Evolutionary conservation across 176 grass and related monocot species (phyloP).

Genomic region (Ensete ventricosum): DNA sequence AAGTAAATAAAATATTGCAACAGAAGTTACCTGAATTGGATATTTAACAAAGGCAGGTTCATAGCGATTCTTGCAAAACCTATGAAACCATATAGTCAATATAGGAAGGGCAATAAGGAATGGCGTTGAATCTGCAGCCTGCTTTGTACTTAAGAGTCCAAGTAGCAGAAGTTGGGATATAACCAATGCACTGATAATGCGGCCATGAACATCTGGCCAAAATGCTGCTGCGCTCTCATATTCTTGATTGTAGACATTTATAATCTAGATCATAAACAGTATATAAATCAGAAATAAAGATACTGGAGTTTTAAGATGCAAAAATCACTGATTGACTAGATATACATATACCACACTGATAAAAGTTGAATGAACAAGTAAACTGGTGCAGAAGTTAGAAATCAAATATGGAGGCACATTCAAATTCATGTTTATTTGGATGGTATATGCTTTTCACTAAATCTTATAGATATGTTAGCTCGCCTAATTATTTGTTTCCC

Average conservation of each 20-base stretch:
- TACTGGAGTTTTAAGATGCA: background rate
- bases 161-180: slow-evolving; percentile 81
- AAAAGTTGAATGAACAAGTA: too few relatives aligned
- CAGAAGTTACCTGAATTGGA: slow-evolving; percentile 67
- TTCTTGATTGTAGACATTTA: slow-evolving; percentile 99
- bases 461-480: too few relatives aligned
- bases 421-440: too few relatives aligned
- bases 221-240: slow-evolving; percentile 96
- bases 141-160: slow-evolving; percentile 83
- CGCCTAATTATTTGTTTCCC: too few relatives aligned
- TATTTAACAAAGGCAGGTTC: slow-evolving; percentile 73
- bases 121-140: slow-evolving; percentile 64
- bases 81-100: slow-evolving; percentile 89
- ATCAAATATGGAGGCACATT: too few relatives aligned
- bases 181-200: slow-evolving; percentile 75
- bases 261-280: slow-evolving; percentile 48
- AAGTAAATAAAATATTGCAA: background rate
- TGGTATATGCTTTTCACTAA: too few relatives aligned
- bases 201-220: slow-evolving; percentile 95
- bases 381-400: too few relatives aligned
- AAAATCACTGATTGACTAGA: slow-evolving; percentile 5
- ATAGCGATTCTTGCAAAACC: slow-evolving; percentile 87
- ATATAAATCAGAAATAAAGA: background rate
- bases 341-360: background rate
- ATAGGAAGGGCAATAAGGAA: slow-evolving; percentile 87